Base-by-base conservation (phyloP, 768 basidiomycete genomes). In the Boletus pseudopeckii region DNA sequence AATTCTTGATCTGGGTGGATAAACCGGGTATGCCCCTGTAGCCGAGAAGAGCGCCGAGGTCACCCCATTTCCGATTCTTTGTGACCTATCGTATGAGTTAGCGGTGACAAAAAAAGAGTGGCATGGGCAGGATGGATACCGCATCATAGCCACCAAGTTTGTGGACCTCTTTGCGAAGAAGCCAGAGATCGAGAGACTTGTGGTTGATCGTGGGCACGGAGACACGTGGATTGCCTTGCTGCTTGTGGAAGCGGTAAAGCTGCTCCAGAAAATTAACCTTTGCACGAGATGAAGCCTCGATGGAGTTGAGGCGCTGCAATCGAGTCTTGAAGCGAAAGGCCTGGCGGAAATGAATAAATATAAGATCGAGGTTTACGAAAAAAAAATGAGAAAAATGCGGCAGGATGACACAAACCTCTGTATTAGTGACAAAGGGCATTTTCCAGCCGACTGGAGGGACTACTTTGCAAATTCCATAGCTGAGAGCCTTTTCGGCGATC, bases 241-340 rank as follows among this genome's bases (percentile, higher is more conserved):
- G 95, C 63, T 90, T 88, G 74, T 98, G 97, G 71, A 89, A 99
- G 62, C 92, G 88, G 72, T 95, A 95, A 45, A 99, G 81, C 72
- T 97, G 93, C 70, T 98, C 96, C 60, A 98, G 74, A 73, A 97
- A 98, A 76, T 97, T 98, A 71, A 98, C 75, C 73, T 95, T 97
- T 47, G 97, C 96, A 62, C 97, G 79, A 55, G 94, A 95, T 34
- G 95, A 90, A 15, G 97, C 97, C 74, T 98, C 96, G 60, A 99
- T 92, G 58, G 92, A 94, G 71, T 98, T 98, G 64, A 99, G 78
- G 57, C 90, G 85, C 71, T 97, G 94, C 40, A 98, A 74, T 47
- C 97, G 86, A 48, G 96, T 99, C 73, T 91, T 92, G 76, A 99
- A 99, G 45, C 92, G 89, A 75, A 97, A 98, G 53, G 79, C 79